Base-by-base conservation (phyloP, 208 protist genomes). In the Trypanosoma grayi region DNA sequence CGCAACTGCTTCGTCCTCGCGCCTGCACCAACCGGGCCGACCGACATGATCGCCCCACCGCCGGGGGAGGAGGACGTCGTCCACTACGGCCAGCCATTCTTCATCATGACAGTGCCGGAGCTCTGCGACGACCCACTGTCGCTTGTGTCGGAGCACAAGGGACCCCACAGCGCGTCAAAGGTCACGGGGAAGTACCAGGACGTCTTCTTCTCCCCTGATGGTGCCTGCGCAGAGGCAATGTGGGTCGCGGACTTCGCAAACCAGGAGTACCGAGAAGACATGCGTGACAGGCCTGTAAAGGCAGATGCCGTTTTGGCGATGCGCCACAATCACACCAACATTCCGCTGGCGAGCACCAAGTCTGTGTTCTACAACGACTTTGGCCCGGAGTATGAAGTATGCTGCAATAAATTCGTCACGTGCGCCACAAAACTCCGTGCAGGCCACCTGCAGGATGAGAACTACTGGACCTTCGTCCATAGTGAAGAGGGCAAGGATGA, bases 71-170 rank as follows among this genome's bases (percentile, higher is more conserved):
- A 70, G 62, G 77, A 89, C 43, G 50, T 96, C n/a, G 81, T 96
- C 27, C 87, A 94, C 70, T 96, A 96, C 66, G 85, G 85, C 0
- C 87, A 96, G 68, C 85, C 83, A 2, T 88, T 96, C 52, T 90
- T 93, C 57, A 71, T 93, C 43, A 87, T 87, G 80, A 85, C 81
- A 1, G 76, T 94, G 33, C 67, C 79, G 4, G 77, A 79, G 61
- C 75, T 90, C 9, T 86, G 77, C 68, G 67, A 77, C 8, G 66
- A 90, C 55, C 81, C 87, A 16, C 81, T 94, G 30, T 93, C 78
- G 4, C 72, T 96, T 34, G 46, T 79, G 10, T 96, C 90, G 0
- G 83, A 93, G 72, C 63, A 65, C 25, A 77, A 85, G 18, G 67
- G 78, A 4, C 83, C 83, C 0, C 70, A 70, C 18, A 86, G 73